Evolutionary conservation across 2,329 filamentous ascomycete genomes (phyloP).

Genomic region (Colletotrichum euphorbiae): DNA sequence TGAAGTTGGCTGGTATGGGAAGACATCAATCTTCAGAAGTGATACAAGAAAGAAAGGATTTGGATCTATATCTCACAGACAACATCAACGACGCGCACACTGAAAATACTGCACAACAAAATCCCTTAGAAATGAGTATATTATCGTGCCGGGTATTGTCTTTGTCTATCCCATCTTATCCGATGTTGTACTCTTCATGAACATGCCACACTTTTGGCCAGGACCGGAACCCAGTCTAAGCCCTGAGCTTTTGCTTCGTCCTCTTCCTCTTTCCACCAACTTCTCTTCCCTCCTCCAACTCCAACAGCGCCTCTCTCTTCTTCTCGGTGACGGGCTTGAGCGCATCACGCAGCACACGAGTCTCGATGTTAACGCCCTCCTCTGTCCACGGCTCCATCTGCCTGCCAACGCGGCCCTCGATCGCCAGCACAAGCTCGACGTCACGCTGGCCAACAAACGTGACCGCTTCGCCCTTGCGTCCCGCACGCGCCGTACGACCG

Average conservation of each 20-base stretch:
- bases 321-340: constrained; percentile 94
- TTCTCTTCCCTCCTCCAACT: constrained; percentile 92
- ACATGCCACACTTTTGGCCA: background rate
- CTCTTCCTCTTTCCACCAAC: constrained; percentile 86
- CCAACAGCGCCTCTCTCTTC: constrained; percentile 90
- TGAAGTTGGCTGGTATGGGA: no score
- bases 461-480: constrained; percentile 82
- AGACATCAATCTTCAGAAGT: no score
- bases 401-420: constrained; percentile 84
- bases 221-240: background rate
- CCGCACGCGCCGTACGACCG: constrained; percentile 93
- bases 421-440: constrained; percentile 88
- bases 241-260: constrained; percentile 65
- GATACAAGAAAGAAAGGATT: no score
- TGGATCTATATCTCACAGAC: no score
- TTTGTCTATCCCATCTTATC: constrained; percentile 22
- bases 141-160: constrained; percentile 22
- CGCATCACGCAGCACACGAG: constrained; percentile 83
- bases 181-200: background rate
- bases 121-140: background rate
- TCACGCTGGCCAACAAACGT: constrained; percentile 94
- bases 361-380: constrained; percentile 94
- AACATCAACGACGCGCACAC: no score
- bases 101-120: no score
- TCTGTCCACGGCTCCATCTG: constrained; percentile 88